Evolutionary conservation across 2,329 filamentous ascomycete genomes (phyloP).

Genomic region (Aspergillus chevalieri): DNA sequence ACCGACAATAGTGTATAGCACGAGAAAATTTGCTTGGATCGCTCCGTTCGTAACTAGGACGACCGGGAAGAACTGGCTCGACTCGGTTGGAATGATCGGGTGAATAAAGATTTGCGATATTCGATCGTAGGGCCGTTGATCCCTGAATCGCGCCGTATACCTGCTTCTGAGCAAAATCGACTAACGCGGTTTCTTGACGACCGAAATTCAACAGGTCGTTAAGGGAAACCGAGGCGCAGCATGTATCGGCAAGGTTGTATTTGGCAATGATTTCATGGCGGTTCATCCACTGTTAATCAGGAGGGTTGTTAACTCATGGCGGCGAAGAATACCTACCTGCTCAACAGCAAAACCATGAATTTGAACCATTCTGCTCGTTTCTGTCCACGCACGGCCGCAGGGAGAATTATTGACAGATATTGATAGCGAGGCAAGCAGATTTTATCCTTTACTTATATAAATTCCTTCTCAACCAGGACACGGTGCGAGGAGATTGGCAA

Average conservation of each 20-base stretch:
- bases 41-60: slow-evolving; percentile 73
- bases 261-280: slow-evolving; percentile 46
- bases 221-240: slow-evolving; percentile 67
- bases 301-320: neutral
- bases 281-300: slow-evolving; percentile 50
- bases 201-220: slow-evolving; percentile 55
- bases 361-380: slow-evolving; percentile 11
- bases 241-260: slow-evolving; percentile 73
- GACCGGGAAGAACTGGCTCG: slow-evolving; percentile 43
- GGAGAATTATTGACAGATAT: too few relatives aligned
- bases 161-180: slow-evolving; percentile 20
- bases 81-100: too few relatives aligned
- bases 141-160: slow-evolving; percentile 24
- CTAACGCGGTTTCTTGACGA: too few relatives aligned
- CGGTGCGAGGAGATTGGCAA: neutral
- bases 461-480: too few relatives aligned
- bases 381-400: too few relatives aligned
- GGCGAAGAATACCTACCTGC: slow-evolving; percentile 4
- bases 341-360: slow-evolving; percentile 16
- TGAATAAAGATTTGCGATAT: slow-evolving; percentile 24
- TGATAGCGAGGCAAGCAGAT: neutral
- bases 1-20: slow-evolving; percentile 65
- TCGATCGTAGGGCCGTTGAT: slow-evolving; percentile 18
- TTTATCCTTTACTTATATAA: neutral
- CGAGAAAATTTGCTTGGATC: slow-evolving; percentile 75